Percentiles rank a stretch among this genome's conserved stretches.
These are phyloP conservation scores for Fusarium transvaalense DNA, from an alignment of 2,329 filamentous ascomycete species.

Conservation along the genomic window DNA sequence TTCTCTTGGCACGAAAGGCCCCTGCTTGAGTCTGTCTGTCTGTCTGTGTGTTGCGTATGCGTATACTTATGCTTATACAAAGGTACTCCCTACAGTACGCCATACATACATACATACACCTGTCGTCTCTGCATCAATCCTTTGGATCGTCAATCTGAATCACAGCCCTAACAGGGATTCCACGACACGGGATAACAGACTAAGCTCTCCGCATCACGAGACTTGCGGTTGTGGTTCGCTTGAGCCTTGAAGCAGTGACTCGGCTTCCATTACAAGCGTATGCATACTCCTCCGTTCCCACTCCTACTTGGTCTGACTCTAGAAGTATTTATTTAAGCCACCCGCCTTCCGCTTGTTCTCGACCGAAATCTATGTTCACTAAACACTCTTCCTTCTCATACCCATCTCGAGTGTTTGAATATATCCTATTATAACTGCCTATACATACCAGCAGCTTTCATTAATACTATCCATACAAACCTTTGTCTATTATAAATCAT, in stretches of 20 bases:
- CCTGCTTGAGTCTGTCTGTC: constrained; percentile 15
- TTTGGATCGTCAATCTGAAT: constrained; percentile 27
- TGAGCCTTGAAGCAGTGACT: constrained; percentile 26
- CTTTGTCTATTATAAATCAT: not conserved
- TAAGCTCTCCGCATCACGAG: constrained; percentile 39
- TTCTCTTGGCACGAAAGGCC: constrained; percentile 14
- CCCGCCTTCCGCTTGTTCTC: constrained; percentile 9
- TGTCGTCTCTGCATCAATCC: constrained; percentile 1
- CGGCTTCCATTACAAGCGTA: constrained; percentile 3
- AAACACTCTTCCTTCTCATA: constrained; percentile 7
- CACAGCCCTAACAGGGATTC: constrained; percentile 32
- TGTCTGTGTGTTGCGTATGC: constrained; percentile 14
- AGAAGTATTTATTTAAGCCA: constrained; percentile 24
- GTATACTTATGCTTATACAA: constrained; percentile 1
- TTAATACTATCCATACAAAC: not conserved
- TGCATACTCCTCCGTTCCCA: not conserved
- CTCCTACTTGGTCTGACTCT: not conserved
- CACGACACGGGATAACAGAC: constrained; percentile 2
- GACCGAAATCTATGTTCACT: not conserved
- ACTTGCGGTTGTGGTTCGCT: constrained; percentile 22
- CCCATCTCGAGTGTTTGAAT: not conserved
- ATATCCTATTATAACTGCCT: not conserved
- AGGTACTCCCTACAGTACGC: not conserved
- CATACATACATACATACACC: constrained; percentile 6
- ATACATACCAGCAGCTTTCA: not conserved